These are phyloP conservation scores for Diaporthe aspalathi DNA, from an alignment of 2,329 filamentous ascomycete genomes.

Conservation along the genomic window DNA sequence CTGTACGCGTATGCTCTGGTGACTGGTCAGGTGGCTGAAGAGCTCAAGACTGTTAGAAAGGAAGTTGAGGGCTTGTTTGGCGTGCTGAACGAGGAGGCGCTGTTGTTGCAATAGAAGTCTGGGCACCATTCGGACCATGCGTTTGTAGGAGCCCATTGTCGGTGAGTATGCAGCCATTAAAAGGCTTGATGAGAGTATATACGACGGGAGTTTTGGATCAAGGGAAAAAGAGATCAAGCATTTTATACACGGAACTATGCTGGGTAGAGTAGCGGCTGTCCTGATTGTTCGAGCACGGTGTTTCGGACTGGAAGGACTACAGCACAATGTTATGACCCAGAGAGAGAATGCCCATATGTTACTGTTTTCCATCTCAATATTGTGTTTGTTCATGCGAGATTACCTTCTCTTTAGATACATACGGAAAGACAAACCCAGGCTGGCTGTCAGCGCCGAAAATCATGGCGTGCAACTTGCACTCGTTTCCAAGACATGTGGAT, in stretches of 20 bases:
- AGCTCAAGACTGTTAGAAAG: conserved; percentile 68
- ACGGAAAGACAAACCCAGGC: background rate
- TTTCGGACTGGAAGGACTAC: conserved; percentile 19
- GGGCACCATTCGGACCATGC: background rate
- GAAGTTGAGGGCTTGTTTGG: conserved; percentile 74
- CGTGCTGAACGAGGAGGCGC: conserved; percentile 68
- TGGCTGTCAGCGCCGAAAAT: background rate
- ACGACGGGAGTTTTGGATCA: conserved; percentile 3
- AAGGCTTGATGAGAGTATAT: background rate
- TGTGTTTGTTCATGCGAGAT: background rate
- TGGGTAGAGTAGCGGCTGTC: conserved; percentile 15
- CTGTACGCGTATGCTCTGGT: conserved; percentile 89
- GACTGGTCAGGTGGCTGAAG: conserved; percentile 74
- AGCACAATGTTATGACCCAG: conserved; percentile 21
- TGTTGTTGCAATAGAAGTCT: conserved; percentile 63
- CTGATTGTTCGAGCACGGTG: conserved; percentile 30
- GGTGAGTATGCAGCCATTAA: background rate
- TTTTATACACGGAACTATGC: conserved; percentile 3
- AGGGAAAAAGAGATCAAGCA: background rate
- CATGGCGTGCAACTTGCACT: too few species aligned
- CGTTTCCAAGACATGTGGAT: background rate
- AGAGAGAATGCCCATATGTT: background rate
- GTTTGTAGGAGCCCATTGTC: background rate
- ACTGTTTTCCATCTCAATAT: background rate
- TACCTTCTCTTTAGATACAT: background rate